A percentile compares a stretch with the other conserved stretches of the same genome.
Conservation (phyloP, 345 rosid genomes). For the Reutealis trisperma region DNA sequence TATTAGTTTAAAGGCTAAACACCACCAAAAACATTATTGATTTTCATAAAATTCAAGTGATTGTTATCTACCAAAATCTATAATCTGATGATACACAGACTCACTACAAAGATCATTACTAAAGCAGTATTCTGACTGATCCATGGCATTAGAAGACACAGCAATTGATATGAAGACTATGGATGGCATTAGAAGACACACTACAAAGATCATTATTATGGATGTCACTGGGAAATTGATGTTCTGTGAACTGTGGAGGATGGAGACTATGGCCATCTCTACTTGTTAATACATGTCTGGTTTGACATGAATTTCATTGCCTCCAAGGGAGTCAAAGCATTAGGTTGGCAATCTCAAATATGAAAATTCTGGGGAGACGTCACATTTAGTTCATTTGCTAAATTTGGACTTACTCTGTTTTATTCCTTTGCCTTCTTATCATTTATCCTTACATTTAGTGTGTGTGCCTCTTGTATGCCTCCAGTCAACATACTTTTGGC, state of each 20-base stretch:
- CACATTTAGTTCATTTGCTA: neutral
- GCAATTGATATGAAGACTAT: neutral
- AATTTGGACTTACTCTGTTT: neutral
- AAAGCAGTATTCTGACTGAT: neutral
- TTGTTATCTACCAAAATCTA: neutral
- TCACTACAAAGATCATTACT: neutral
- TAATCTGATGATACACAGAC: no score
- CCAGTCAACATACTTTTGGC: neutral
- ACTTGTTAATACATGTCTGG: neutral
- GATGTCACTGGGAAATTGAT: neutral
- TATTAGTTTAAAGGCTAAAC: no score
- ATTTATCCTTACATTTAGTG: neutral
- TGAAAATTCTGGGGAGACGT: neutral
- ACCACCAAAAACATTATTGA: neutral
- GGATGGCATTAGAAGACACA: no score
- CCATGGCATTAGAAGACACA: neutral
- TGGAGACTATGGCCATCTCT: neutral
- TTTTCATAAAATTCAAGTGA: neutral
- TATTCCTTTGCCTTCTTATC: neutral
- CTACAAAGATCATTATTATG: neutral
- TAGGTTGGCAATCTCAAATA: conserved; percentile 2
- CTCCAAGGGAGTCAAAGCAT: neutral
- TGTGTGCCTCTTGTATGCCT: neutral
- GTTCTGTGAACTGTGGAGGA: neutral
- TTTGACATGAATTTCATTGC: neutral